Conservation (phyloP, 2,329 filamentous ascomycete species). For the Fusarium subglutinans region DNA sequence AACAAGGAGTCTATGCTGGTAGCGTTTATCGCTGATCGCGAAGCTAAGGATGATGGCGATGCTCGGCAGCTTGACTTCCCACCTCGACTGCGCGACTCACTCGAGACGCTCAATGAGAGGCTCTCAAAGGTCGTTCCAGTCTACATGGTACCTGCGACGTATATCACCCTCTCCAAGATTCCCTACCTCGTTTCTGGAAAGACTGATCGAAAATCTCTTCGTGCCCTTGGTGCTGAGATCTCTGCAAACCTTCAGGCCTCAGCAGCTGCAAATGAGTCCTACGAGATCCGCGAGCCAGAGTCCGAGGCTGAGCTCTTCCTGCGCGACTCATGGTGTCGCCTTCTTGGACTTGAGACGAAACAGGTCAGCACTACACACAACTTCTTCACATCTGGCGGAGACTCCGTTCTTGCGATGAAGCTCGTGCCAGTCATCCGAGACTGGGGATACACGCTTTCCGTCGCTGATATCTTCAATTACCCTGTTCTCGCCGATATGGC, state of each 20-base stretch:
- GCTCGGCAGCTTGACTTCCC: slow-evolving; percentile 32
- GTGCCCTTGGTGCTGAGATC: slow-evolving; percentile 34
- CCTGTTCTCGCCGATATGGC: slow-evolving; percentile 58
- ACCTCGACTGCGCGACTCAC: slow-evolving; percentile 27
- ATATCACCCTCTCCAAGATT: slow-evolving; percentile 36
- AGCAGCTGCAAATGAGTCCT: not conserved
- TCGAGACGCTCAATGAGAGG: slow-evolving; percentile 31
- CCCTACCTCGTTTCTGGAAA: slow-evolving; percentile 40
- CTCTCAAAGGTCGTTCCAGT: slow-evolving; percentile 34
- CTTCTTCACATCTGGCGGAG: slow-evolving; percentile 59
- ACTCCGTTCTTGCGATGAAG: slow-evolving; percentile 61
- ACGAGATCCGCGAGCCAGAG: slow-evolving; percentile 21
- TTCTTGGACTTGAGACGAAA: slow-evolving; percentile 48
- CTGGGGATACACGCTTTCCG: slow-evolving; percentile 52
- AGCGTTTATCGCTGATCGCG: slow-evolving; percentile 38
- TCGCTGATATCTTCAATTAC: slow-evolving; percentile 56
- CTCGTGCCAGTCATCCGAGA: slow-evolving; percentile 55
- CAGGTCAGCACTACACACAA: slow-evolving; percentile 50
- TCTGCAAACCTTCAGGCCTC: slow-evolving; percentile 30
- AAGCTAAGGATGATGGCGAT: slow-evolving; percentile 22
- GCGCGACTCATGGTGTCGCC: slow-evolving; percentile 48
- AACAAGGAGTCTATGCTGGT: slow-evolving; percentile 42
- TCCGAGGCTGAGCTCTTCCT: slow-evolving; percentile 40
- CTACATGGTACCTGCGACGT: slow-evolving; percentile 39
- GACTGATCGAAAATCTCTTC: slow-evolving; percentile 37